These are phyloP conservation scores for Chenopodium suecicum DNA, from an alignment of 148 eudicot genomes.

Conservation along the genomic window DNA sequence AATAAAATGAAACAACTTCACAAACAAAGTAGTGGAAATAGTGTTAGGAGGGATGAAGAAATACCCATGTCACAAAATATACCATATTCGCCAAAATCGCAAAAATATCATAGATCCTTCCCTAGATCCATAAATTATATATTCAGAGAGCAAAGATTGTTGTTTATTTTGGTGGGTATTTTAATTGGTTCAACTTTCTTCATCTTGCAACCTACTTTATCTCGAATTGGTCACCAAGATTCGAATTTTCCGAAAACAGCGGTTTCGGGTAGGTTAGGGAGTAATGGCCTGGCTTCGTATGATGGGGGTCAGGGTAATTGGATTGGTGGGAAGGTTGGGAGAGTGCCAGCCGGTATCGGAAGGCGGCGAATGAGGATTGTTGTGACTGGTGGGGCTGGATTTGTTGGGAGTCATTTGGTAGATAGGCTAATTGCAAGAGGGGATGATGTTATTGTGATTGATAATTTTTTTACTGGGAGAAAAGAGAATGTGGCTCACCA, in stretches of 20 bases:
- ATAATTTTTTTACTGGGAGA: conserved; percentile 85
- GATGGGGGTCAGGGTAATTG: conserved; percentile 11
- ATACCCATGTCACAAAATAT: conserved; percentile 26
- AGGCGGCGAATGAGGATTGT: conserved; percentile 55
- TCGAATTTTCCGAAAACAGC: conserved; percentile 4
- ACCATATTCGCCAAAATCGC: conserved; percentile 59
- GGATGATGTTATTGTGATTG: conserved; percentile 75
- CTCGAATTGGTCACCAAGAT: conserved; percentile 32
- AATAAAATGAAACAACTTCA: conserved; percentile 61
- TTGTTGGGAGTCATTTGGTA: conserved; percentile 82
- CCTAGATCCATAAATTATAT: conserved; percentile 61
- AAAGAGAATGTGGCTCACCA: conserved; percentile 75
- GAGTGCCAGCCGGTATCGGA: conserved; percentile 63
- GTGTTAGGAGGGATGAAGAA: conserved; percentile 42
- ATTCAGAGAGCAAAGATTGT: conserved; percentile 59
- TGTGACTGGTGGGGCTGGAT: conserved; percentile 78
- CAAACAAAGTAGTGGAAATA: conserved; percentile 39
- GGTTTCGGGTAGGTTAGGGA: neutral
- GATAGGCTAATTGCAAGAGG: conserved; percentile 67
- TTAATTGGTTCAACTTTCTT: conserved; percentile 69
- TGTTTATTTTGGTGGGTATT: conserved; percentile 65
- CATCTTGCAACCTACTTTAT: conserved; percentile 54
- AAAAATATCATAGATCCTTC: conserved; percentile 50
- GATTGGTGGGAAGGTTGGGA: conserved; percentile 26
- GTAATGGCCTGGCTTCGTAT: conserved; percentile 4